phyloP scores from a whole-genome alignment of 83 land plant genomes.

The Picea engelmannii region DNA sequence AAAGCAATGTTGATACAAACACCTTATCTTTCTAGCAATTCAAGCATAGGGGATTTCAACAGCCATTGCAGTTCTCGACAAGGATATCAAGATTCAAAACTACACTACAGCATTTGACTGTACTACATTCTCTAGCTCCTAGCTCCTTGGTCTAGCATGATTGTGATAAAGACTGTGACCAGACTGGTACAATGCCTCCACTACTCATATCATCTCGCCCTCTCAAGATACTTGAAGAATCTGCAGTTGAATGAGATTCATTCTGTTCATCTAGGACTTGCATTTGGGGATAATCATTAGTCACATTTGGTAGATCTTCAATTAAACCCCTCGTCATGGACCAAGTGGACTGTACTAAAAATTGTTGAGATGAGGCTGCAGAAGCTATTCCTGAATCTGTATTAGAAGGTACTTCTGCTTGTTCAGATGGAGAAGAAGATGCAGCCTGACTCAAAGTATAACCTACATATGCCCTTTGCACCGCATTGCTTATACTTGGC shows the following conservation, averaged over 20 bases:
- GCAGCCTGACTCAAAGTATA: background rate
- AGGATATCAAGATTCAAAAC: background rate
- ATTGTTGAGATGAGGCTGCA: conserved; percentile 5
- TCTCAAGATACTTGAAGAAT: conserved; percentile 40
- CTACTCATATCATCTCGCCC: conserved; percentile 36
- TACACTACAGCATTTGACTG: conserved; percentile 24
- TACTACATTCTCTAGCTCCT: conserved; percentile 28
- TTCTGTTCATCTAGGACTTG: background rate
- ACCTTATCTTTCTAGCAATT: background rate
- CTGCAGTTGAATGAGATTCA: conserved; percentile 39
- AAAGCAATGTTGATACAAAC: background rate
- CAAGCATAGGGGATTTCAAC: background rate
- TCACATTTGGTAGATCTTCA: background rate
- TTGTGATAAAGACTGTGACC: conserved; percentile 48
- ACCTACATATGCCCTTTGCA: conserved; percentile 39
- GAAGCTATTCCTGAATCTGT: conserved; percentile 14
- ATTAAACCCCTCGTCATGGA: conserved; percentile 2
- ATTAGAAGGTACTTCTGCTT: conserved; percentile 56
- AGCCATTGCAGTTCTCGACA: background rate
- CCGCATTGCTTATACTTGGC: conserved; percentile 62
- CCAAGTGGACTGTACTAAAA: background rate
- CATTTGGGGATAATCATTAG: background rate
- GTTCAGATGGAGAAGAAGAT: conserved; percentile 27
- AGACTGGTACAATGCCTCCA: conserved; percentile 74
- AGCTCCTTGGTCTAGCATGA: conserved; percentile 19